Conservation (phyloP, 805 yeast species). For the Yarrowia deformans region DNA sequence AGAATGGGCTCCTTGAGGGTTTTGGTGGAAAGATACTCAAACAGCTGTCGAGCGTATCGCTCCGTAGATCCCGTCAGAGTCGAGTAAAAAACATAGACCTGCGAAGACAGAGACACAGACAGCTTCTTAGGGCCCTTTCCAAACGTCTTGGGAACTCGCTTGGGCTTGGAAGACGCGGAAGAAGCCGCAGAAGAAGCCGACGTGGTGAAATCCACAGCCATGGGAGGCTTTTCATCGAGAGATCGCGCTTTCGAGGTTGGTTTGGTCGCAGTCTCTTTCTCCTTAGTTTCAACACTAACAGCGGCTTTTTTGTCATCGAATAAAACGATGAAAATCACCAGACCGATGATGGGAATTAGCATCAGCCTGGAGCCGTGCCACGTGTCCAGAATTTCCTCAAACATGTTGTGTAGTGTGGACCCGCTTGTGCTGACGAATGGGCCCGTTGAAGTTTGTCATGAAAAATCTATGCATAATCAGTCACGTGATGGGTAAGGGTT, state of each 20-base stretch:
- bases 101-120: constrained; percentile 29
- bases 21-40: constrained; percentile 50
- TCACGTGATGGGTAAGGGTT: too few relatives aligned
- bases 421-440: not conserved
- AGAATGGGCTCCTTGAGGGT: constrained; percentile 58
- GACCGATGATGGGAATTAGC: constrained; percentile 40
- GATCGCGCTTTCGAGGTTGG: too few relatives aligned
- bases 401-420: not conserved
- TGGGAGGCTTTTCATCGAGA: too few relatives aligned
- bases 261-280: constrained; percentile 4
- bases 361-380: constrained; percentile 41
- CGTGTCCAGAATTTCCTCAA: constrained; percentile 20
- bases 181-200: constrained; percentile 40
- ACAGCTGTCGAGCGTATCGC: constrained; percentile 65
- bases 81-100: constrained; percentile 76
- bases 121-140: constrained; percentile 42
- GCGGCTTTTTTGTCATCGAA: constrained; percentile 19
- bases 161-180: constrained; percentile 40
- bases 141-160: constrained; percentile 26
- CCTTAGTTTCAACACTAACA: too few relatives aligned
- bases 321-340: constrained; percentile 16
- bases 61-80: constrained; percentile 85
- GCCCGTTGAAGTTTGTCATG: constrained; percentile 13
- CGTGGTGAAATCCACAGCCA: constrained; percentile 46
- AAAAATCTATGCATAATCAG: constrained; percentile 17